Base-by-base conservation (phyloP, 2,329 filamentous ascomycete species). In the Chaetomiaceae sp. region DNA sequence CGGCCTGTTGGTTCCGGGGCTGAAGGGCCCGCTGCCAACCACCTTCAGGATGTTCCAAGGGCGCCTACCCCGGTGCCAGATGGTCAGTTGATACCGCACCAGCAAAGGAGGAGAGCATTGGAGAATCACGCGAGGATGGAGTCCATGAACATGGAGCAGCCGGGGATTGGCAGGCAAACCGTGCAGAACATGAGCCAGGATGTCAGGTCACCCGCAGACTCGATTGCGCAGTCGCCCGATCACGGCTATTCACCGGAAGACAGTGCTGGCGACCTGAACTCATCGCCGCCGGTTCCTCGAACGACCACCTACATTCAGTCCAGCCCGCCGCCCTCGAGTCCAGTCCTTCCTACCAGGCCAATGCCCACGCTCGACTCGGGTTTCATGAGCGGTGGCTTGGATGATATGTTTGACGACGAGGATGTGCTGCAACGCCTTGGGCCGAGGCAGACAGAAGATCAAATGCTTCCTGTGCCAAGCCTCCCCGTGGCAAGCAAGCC, bases 241-340 rank as follows among this genome's bases (percentile, higher is more conserved):
- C 77, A 73, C 23, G 62, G 59, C 7, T 75, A 75, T 58, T 73
- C 71, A 36, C 79, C 82, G 49, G 80, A 77, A 48, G 77, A 87
- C 52, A 95, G 90, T 48, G 87, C 90, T 4, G 84, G 83, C 45
- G 88, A 89, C 50, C 89, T 97, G 62, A 88, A 88, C 1, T 97
- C 94, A 0, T 97, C 92, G 3, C 92, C 92, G 14, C 94, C 94
- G 1, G 78, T 95, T 1, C 83, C 91, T 58, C 80, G 82, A 59
- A 79, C 79, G 34, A 75, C 77, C 27, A 70, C 76, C 39, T 83
- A 76, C 60, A 72, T 78, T 27, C 75, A 68, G 47, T 81, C 80
- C 2, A 84, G 81, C 54, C 84, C 87, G 4, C 81, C 83, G 25
- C 82, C 85, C 23, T 96, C 91, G 2, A 97, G 92, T 66, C 94